A percentile compares a stretch with the other conserved stretches of the same genome.
phyloP scores from a whole-genome alignment of 2,329 filamentous ascomycete genomes.

The Pseudocercospora musae region DNA sequence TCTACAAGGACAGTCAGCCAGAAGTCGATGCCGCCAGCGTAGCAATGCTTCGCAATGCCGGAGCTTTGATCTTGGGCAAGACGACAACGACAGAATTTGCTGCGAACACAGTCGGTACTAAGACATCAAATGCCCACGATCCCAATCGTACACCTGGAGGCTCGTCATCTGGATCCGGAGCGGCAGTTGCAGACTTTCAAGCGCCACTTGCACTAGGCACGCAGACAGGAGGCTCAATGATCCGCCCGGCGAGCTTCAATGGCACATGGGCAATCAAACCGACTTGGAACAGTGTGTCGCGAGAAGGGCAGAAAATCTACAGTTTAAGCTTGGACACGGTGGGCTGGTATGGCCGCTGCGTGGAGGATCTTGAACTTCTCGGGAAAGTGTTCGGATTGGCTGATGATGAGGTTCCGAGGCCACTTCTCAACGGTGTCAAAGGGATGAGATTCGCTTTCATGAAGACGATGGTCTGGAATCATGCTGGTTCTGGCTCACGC shows the following conservation, averaged over 20 bases:
- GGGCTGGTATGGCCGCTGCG: conserved; percentile 57
- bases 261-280: conserved; percentile 65
- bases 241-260: conserved; percentile 63
- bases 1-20: conserved; percentile 48
- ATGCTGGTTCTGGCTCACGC: conserved; percentile 36
- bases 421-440: conserved; percentile 37
- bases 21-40: conserved; percentile 54
- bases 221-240: conserved; percentile 63
- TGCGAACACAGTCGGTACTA: conserved; percentile 50
- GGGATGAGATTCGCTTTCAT: conserved; percentile 55
- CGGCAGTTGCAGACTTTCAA: conserved; percentile 64
- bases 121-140: conserved; percentile 57
- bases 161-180: conserved; percentile 64
- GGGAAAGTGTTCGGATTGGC: conserved; percentile 53
- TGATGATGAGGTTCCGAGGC: conserved; percentile 44
- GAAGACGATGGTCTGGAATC: conserved; percentile 53
- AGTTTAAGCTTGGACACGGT: conserved; percentile 60
- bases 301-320: conserved; percentile 60
- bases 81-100: conserved; percentile 65
- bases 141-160: conserved; percentile 59
- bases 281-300: conserved; percentile 61
- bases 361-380: conserved; percentile 58
- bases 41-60: conserved; percentile 51
- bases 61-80: conserved; percentile 58
- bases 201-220: conserved; percentile 60